Percentiles rank a stretch among this genome's conserved stretches.
phyloP scores from a whole-genome alignment of 164 flowering plant genomes.

The Houttuynia cordata region DNA sequence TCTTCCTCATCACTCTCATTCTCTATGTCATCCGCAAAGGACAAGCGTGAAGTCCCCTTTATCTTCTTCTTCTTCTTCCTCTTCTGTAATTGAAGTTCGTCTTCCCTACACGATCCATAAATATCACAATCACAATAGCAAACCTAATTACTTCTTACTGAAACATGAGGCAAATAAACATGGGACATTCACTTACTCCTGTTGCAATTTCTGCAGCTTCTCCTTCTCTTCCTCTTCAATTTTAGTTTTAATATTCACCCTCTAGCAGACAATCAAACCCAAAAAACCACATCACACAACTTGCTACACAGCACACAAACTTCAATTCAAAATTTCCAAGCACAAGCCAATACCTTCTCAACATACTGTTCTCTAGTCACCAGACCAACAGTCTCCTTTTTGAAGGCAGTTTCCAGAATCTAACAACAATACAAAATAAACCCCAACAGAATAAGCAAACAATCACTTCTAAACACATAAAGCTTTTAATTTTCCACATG shows the following conservation, averaged over 20 bases:
- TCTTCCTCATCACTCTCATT: constrained; percentile 72
- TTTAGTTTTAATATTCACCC: constrained; percentile 79
- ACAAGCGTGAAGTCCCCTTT: constrained; percentile 61
- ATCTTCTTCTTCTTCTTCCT: constrained; percentile 78
- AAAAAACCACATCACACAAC: not conserved
- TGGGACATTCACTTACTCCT: constrained; percentile 56
- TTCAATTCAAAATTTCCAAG: not conserved
- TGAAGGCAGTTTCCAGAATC: constrained; percentile 95
- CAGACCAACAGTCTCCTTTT: constrained; percentile 96
- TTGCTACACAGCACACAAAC: not conserved
- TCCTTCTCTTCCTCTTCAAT: constrained; percentile 98
- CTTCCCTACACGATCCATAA: constrained; percentile 42
- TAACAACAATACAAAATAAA: constrained; percentile 9
- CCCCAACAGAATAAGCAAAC: not conserved
- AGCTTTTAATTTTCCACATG: not conserved
- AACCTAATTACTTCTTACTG: not conserved
- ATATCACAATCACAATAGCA: not conserved
- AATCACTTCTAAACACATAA: not conserved
- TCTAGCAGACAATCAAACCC: constrained; percentile 22
- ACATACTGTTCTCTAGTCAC: constrained; percentile 98
- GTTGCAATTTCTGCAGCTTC: constrained; percentile 84
- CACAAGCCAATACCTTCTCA: constrained; percentile 58
- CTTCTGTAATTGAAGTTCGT: constrained; percentile 71
- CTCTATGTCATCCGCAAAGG: constrained; percentile 78
- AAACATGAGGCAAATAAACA: not conserved